Evolutionary conservation across 148 eudicot species (phyloP).

Genomic region (Pharnaceum exiguum): DNA sequence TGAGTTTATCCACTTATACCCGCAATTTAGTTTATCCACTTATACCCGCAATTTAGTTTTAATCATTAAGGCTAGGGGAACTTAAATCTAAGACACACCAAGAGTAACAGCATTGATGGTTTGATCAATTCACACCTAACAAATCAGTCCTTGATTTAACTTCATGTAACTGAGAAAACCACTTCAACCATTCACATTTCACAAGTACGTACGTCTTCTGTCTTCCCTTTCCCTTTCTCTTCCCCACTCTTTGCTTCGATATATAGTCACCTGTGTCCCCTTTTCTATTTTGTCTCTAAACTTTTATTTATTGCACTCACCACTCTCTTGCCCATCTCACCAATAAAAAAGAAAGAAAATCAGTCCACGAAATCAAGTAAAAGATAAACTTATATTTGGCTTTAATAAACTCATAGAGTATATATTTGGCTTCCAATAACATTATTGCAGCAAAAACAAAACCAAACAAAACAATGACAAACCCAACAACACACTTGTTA

Average conservation of each 20-base stretch:
- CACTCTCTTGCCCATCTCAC: slow-evolving; percentile 31
- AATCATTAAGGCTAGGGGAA: too few species aligned
- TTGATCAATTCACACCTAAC: background rate
- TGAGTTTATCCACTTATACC: too few species aligned
- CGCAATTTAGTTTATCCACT: too few species aligned
- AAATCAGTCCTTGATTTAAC: slow-evolving; percentile 3
- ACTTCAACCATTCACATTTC: slow-evolving; percentile 15
- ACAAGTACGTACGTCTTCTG: too few species aligned
- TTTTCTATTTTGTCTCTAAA: background rate
- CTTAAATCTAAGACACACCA: too few species aligned
- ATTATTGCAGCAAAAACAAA: too few species aligned
- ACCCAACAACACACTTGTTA: background rate
- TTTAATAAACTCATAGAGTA: background rate
- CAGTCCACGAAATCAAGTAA: background rate
- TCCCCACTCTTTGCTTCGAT: too few species aligned
- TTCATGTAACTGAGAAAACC: slow-evolving; percentile 18
- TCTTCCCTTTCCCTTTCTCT: too few species aligned
- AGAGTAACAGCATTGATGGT: background rate
- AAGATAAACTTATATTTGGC: background rate
- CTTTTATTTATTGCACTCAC: slow-evolving; percentile 41
- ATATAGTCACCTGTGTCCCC: too few species aligned
- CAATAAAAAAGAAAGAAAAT: slow-evolving; percentile 4
- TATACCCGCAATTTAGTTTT: too few species aligned
- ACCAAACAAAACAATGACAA: background rate
- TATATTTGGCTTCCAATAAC: too few species aligned